phyloP scores from a whole-genome alignment of 192 early-diverging fungal genomes.

The Podila epicladia region DNA sequence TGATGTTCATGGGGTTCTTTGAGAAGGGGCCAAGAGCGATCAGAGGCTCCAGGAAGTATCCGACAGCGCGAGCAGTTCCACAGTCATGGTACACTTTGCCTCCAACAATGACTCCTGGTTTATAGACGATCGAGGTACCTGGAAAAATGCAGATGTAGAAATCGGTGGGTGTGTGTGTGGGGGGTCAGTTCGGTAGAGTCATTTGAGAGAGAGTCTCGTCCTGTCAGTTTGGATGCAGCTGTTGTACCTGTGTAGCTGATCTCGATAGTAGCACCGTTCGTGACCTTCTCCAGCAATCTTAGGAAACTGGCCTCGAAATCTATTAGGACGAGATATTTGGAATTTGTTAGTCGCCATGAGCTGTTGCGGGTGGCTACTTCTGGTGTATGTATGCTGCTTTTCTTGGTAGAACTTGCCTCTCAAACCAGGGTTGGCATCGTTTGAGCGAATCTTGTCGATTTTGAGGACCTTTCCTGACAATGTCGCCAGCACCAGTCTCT shows the following conservation, averaged over 20 bases:
- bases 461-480: slow-evolving; percentile 83
- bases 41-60: slow-evolving; percentile 94
- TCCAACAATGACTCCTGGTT: slow-evolving; percentile 91
- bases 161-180: no score
- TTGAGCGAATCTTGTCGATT: slow-evolving; percentile 90
- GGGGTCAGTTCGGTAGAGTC: neutral
- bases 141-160: neutral
- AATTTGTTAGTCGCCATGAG: neutral
- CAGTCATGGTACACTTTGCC: slow-evolving; percentile 91
- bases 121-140: slow-evolving; percentile 86
- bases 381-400: neutral
- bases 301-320: slow-evolving; percentile 95
- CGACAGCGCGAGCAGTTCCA: slow-evolving; percentile 84
- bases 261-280: slow-evolving; percentile 93
- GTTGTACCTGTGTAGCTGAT: slow-evolving; percentile 88
- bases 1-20: slow-evolving; percentile 86
- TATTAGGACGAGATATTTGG: slow-evolving; percentile 24
- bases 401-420: slow-evolving; percentile 59
- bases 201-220: neutral
- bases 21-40: slow-evolving; percentile 93
- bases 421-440: slow-evolving; percentile 89
- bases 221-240: neutral
- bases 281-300: slow-evolving; percentile 90
- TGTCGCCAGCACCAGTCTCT: slow-evolving; percentile 90
- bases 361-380: no score